These are phyloP conservation scores for barrel medic (Medicago truncatula) DNA, from an alignment of 306 rosid genomes.

Conservation along the genomic window DNA sequence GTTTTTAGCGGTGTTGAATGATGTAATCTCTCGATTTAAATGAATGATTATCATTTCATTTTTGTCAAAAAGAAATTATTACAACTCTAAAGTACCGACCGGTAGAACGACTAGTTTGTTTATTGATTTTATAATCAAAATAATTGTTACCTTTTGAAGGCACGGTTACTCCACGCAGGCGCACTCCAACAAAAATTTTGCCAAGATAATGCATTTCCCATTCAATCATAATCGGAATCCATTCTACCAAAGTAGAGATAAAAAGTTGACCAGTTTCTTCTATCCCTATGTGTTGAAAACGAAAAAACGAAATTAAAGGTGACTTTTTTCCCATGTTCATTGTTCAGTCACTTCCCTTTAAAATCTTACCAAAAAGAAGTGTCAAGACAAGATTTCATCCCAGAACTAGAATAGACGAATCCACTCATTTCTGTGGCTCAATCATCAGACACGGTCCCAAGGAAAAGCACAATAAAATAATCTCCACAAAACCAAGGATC, in stretches of 20 bases:
- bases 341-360: not conserved
- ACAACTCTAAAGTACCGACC: too few relatives aligned
- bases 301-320: slow-evolving; percentile 1
- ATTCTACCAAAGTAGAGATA: not conserved
- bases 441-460: slow-evolving; percentile 16
- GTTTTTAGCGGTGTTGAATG: too few relatives aligned
- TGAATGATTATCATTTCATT: too few relatives aligned
- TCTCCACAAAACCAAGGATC: not conserved
- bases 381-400: slow-evolving; percentile 12
- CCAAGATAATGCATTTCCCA: not conserved
- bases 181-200: too few relatives aligned
- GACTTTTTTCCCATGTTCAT: slow-evolving; percentile 12
- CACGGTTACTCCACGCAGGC: too few relatives aligned
- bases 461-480: not conserved
- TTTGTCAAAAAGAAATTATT: too few relatives aligned
- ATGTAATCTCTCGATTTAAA: too few relatives aligned
- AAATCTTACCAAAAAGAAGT: slow-evolving; percentile 12
- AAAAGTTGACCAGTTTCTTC: slow-evolving; percentile 8
- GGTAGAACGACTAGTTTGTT: too few relatives aligned
- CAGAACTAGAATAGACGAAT: not conserved
- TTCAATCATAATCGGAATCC: not conserved
- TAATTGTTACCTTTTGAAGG: too few relatives aligned
- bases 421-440: slow-evolving; percentile 2
- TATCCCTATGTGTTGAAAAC: slow-evolving; percentile 10
- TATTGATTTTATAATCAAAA: too few relatives aligned